Evolutionary conservation across 2,329 filamentous ascomycete genomes (phyloP).

Genomic region (Pseudofabraea citricarpa): DNA sequence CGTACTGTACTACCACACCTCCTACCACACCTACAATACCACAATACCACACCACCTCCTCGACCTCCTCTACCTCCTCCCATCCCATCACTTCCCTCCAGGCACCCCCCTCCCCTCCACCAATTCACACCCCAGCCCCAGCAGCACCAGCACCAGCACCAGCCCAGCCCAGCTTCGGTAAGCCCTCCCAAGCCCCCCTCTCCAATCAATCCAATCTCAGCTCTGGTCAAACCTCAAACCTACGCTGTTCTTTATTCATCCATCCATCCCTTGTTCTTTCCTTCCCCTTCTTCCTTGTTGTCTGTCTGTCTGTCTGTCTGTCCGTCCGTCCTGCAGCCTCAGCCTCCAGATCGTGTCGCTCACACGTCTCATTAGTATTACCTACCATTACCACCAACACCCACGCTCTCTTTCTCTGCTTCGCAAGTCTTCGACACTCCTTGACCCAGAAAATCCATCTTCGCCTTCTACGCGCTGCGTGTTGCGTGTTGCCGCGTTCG

Average conservation of each 20-base stretch:
- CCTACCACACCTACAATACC: too few species aligned
- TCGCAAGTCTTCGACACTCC: constrained; percentile 5
- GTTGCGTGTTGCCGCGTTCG: constrained; percentile 5
- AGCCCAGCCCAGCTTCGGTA: neutral
- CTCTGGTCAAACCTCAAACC: neutral
- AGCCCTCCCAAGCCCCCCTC: neutral
- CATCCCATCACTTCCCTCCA: neutral
- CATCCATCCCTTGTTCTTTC: neutral
- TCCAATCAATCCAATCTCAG: too few species aligned
- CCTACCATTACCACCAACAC: too few species aligned
- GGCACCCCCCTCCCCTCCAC: neutral
- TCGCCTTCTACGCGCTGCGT: too few species aligned
- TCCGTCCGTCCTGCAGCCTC: too few species aligned
- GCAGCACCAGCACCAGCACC: neutral
- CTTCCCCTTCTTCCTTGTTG: constrained; percentile 4
- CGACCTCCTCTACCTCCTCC: neutral
- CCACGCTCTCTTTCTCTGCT: too few species aligned
- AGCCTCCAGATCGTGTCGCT: too few species aligned
- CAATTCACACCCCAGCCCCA: neutral
- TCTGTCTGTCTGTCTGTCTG: too few species aligned
- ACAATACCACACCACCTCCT: too few species aligned
- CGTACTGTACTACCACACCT: too few species aligned
- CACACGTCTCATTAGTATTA: too few species aligned
- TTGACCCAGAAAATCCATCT: too few species aligned
- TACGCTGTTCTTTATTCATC: neutral